Percentiles rank a stretch among this genome's conserved stretches.
Conservation (phyloP, 2,329 filamentous ascomycete species). For the Claviceps paspali region DNA sequence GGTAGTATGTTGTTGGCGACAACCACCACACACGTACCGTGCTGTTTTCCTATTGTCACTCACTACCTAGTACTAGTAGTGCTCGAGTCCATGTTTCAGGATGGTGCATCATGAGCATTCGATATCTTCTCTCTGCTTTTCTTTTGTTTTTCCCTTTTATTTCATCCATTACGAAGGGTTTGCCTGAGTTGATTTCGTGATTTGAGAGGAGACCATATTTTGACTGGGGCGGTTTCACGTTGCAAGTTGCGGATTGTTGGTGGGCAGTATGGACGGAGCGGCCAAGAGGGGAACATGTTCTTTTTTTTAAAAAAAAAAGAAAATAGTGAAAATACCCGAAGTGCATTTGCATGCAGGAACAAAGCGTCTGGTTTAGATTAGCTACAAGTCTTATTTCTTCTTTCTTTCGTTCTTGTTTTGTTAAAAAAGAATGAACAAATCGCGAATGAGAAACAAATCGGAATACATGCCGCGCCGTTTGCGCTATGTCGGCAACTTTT, state of each 20-base stretch:
- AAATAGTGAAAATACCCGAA: no score
- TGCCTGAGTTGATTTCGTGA: no score
- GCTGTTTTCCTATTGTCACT: not conserved
- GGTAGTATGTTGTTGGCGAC: not conserved
- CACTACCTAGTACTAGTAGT: no score
- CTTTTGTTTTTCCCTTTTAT: not conserved
- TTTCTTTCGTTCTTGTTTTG: not conserved
- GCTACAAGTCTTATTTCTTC: not conserved
- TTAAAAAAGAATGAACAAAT: not conserved
- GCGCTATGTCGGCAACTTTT: not conserved
- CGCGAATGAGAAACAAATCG: not conserved
- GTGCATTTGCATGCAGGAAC: no score
- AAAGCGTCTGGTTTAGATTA: constrained; percentile 1
- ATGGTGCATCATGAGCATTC: not conserved
- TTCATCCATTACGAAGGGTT: no score
- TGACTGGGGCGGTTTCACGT: no score
- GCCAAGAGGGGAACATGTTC: no score
- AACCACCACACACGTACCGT: not conserved
- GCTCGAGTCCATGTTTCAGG: not conserved
- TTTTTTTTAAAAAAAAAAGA: no score
- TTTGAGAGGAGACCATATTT: no score
- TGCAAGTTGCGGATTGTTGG: no score
- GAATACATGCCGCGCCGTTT: not conserved
- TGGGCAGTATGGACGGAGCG: no score
- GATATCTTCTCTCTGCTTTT: not conserved